Evolutionary conservation across 495 filamentous ascomycete genomes (phyloP).

Genomic region (Tuber magnatum): DNA sequence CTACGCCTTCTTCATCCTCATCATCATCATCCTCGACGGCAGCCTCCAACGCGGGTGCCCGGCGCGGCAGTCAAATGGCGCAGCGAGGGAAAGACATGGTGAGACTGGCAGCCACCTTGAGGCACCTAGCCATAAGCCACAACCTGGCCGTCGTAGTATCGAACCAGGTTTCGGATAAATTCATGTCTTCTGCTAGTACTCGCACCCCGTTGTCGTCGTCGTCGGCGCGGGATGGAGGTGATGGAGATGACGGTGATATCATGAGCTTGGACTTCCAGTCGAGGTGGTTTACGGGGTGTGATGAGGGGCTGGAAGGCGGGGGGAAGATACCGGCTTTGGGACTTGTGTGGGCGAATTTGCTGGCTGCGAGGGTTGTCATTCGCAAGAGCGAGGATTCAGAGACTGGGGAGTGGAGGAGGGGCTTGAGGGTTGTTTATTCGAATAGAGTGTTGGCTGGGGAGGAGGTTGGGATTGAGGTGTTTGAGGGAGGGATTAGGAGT

Average conservation of each 20-base stretch:
- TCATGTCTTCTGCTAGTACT: constrained; percentile 40
- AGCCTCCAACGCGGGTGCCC: not conserved
- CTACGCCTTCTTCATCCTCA: constrained; percentile 3
- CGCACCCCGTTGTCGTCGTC: constrained; percentile 2
- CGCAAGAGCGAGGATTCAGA: constrained; percentile 51
- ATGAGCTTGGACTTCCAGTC: constrained; percentile 72
- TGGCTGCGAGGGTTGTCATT: constrained; percentile 72
- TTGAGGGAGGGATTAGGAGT: constrained; percentile 29
- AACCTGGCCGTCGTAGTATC: constrained; percentile 79
- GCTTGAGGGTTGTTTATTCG: constrained; percentile 35
- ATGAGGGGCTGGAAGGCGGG: constrained; percentile 49
- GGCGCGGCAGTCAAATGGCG: constrained; percentile 8
- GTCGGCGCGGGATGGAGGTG: not conserved
- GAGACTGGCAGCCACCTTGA: constrained; percentile 65
- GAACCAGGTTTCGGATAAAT: constrained; percentile 93
- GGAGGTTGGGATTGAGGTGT: constrained; percentile 25
- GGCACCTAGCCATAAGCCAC: constrained; percentile 63
- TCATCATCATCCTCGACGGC: constrained; percentile 6
- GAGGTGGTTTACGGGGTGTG: constrained; percentile 92
- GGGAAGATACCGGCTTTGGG: constrained; percentile 80
- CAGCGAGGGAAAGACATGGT: constrained; percentile 53
- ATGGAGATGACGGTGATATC: constrained; percentile 6
- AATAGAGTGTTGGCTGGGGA: constrained; percentile 25
- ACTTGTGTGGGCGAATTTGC: constrained; percentile 81
- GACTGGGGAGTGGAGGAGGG: constrained; percentile 19